Evolutionary conservation across 768 basidiomycete genomes (phyloP).

Genomic region (Myochromella boudieri): DNA sequence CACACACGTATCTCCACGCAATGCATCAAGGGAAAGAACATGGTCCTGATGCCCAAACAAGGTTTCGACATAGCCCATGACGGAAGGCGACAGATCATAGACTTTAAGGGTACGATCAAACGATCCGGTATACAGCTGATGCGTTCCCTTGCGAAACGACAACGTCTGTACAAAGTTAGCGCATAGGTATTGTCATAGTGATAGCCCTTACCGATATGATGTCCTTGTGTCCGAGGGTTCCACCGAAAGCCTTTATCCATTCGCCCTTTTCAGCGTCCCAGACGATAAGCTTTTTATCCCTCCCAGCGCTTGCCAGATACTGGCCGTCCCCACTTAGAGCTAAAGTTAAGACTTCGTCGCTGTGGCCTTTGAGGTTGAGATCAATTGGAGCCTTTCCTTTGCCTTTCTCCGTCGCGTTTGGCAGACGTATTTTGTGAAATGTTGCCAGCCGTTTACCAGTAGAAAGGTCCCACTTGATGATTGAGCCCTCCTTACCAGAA

Average conservation of each 20-base stretch:
- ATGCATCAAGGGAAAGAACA: constrained; percentile 72
- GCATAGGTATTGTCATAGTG: constrained; percentile 1
- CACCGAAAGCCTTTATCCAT: constrained; percentile 83
- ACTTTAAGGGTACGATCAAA: constrained; percentile 90
- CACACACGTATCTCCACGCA: constrained; percentile 82
- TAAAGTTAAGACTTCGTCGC: constrained; percentile 80
- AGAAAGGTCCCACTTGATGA: constrained; percentile 80
- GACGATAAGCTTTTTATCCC: constrained; percentile 77
- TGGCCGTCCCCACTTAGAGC: constrained; percentile 86
- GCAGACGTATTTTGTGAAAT: constrained; percentile 58
- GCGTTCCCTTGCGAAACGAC: constrained; percentile 75
- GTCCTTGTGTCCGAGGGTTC: constrained; percentile 66
- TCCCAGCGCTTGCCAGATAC: constrained; percentile 84
- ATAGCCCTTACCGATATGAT: constrained; percentile 29
- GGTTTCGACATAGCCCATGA: constrained; percentile 93
- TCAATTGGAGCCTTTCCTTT: constrained; percentile 43
- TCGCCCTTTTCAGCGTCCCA: constrained; percentile 79
- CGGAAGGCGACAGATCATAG: constrained; percentile 67
- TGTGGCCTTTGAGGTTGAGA: constrained; percentile 67
- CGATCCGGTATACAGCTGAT: constrained; percentile 74
- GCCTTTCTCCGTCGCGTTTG: constrained; percentile 45
- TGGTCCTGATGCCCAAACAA: constrained; percentile 96
- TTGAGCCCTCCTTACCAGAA: constrained; percentile 86
- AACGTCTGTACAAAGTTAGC: constrained; percentile 45
- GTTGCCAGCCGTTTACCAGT: constrained; percentile 59